Base-by-base conservation (phyloP, 495 filamentous ascomycete genomes). In the Viridothelium virens region DNA sequence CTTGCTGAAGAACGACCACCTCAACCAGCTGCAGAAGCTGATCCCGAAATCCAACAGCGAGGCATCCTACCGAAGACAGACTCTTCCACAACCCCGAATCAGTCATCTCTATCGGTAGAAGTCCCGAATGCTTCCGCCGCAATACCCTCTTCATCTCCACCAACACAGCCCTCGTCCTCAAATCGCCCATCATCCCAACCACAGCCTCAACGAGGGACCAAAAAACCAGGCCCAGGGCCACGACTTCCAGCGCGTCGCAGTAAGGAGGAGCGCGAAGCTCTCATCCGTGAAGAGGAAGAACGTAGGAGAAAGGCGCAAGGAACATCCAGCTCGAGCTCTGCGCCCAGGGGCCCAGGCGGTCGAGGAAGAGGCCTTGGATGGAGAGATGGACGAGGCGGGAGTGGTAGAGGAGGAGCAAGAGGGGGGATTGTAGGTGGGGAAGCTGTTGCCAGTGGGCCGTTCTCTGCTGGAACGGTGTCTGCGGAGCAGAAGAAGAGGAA, bases 371-470 rank as follows among this genome's bases (percentile, higher is more conserved):
- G 53, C 14, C 53, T 1, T 4, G 53, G 53, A 9, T 34, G 10
- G 31, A 31, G 6, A 59, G 53, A 59, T 36, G 53, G 53, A 53
- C 61, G 12, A 12, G 18, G 41, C 41, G 46, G 47, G 39, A 61
- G 67, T 31, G 56, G 56, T 10, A 44, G 61, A 61, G 67, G 69
- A 34, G 37, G 61, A 61, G 67, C 68, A 34, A 38, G 69, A 66
- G 71, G 68, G 14, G 71, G 68, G 10, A 69, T 65, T 37, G 66
- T 34, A 63, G 65, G 64, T 37, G 63, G 56, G 33, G 59, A 56
- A 9, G 9, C 48, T 31, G 62, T 62, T 5, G 65, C 66, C 18
- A 71, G 66, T 59, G 72, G 73, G 18, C 74, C 74, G 38, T 77
- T 77, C 64, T 74, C 73, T 2, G n/a, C 64, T 38, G 71, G 73